phyloP scores from a whole-genome alignment of 2,329 filamentous ascomycete genomes.

The Hypoxylon sp. region DNA sequence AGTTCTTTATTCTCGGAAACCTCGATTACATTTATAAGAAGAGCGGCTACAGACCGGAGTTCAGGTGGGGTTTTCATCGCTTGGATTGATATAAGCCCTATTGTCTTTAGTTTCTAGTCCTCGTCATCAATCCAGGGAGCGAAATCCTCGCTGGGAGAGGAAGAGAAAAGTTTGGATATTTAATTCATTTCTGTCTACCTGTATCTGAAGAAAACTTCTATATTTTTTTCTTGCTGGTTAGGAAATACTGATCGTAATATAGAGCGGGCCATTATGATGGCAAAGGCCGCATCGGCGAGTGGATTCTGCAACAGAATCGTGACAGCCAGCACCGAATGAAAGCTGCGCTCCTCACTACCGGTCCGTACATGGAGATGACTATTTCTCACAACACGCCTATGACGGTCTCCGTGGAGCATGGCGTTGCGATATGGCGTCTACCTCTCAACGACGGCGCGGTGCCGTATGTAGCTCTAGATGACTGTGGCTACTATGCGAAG shows the following conservation, averaged over 20 bases:
- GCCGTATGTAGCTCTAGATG: conserved; percentile 61
- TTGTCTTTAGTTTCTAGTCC: not conserved
- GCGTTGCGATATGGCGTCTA: conserved; percentile 40
- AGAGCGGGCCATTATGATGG: conserved; percentile 65
- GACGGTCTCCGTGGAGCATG: conserved; percentile 58
- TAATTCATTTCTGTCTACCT: not conserved
- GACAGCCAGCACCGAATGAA: conserved; percentile 58
- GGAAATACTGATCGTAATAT: not conserved
- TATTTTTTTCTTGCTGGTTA: not conserved
- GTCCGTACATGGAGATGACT: conserved; percentile 66
- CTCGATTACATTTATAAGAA: conserved; percentile 66
- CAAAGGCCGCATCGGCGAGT: conserved; percentile 63
- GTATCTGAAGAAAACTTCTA: not conserved
- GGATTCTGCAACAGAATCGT: conserved; percentile 61
- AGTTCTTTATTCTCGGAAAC: conserved; percentile 64
- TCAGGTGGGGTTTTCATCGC: conserved; percentile 40
- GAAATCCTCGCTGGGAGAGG: not conserved
- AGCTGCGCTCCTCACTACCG: conserved; percentile 73
- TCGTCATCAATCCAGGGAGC: not conserved
- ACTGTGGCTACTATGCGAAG: conserved; percentile 63
- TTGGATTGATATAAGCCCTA: not conserved
- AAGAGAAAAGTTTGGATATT: not conserved
- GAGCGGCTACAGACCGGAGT: conserved; percentile 61
- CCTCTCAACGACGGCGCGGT: conserved; percentile 60
- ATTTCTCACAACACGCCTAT: conserved; percentile 58